A percentile compares a stretch with the other conserved stretches of the same genome.
Conservation (phyloP, 495 filamentous ascomycete species). For the Xylaria grammica region DNA sequence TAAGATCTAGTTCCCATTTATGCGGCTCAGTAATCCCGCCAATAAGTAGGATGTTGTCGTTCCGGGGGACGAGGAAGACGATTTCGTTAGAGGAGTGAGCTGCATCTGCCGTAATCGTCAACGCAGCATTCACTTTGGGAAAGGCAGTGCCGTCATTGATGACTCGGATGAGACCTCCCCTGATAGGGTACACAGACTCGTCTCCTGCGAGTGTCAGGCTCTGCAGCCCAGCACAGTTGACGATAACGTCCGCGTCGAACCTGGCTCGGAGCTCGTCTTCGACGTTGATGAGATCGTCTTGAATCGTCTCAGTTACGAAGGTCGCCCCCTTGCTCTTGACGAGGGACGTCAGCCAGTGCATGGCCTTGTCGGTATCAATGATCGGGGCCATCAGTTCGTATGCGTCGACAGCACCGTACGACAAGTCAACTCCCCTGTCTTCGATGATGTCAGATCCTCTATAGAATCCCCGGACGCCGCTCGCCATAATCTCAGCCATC, state of each 20-base stretch:
- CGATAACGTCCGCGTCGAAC: constrained; percentile 51
- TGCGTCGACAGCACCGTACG: constrained; percentile 52
- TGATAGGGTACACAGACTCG: constrained; percentile 47
- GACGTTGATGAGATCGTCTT: constrained; percentile 46
- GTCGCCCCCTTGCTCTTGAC: constrained; percentile 53
- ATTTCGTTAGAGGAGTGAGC: constrained; percentile 47
- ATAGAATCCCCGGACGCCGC: constrained; percentile 45
- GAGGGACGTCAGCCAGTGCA: constrained; percentile 50
- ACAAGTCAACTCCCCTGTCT: constrained; percentile 40
- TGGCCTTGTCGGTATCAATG: constrained; percentile 58
- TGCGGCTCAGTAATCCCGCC: constrained; percentile 50
- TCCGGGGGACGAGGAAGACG: constrained; percentile 57
- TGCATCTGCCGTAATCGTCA: constrained; percentile 48
- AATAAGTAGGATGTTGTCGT: constrained; percentile 55
- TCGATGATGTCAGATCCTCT: constrained; percentile 44
- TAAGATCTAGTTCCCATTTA: constrained; percentile 48
- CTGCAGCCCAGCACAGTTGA: constrained; percentile 54
- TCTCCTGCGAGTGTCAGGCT: constrained; percentile 44
- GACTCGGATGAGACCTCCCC: constrained; percentile 55
- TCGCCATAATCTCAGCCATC: constrained; percentile 44
- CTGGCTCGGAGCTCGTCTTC: constrained; percentile 43
- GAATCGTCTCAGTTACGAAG: constrained; percentile 45
- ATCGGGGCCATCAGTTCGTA: constrained; percentile 54
- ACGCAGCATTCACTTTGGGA: constrained; percentile 50
- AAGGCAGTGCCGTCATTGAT: constrained; percentile 57